These are phyloP conservation scores for Mycena filopes DNA, from an alignment of 768 basidiomycete species.

Conservation along the genomic window DNA sequence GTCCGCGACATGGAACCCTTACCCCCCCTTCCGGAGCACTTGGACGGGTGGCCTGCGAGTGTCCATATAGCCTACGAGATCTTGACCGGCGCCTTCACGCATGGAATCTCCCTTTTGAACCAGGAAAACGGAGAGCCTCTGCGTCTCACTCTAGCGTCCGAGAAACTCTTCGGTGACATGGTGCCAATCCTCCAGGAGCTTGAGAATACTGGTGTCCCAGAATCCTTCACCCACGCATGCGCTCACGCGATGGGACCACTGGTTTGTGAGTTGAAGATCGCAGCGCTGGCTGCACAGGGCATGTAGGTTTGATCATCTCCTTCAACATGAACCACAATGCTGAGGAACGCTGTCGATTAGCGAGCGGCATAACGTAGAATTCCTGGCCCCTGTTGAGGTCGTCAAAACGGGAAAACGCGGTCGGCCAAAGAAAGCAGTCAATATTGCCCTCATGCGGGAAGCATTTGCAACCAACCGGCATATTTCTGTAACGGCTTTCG, in stretches of 20 bases:
- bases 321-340: neutral
- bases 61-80: conserved; percentile 23
- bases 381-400: conserved; percentile 2
- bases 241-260: conserved; percentile 13
- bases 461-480: conserved; percentile 15
- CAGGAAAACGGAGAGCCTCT: conserved; percentile 30
- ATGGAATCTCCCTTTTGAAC: conserved; percentile 13
- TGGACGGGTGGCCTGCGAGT: conserved; percentile 23
- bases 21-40: conserved; percentile 21
- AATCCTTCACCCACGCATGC: conserved; percentile 10
- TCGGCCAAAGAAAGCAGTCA: conserved; percentile 24
- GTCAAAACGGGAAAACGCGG: conserved; percentile 14
- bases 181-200: conserved; percentile 27
- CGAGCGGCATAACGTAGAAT: conserved; percentile 1
- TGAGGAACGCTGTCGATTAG: neutral
- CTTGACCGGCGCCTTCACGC: conserved; percentile 18
- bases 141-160: conserved; percentile 31
- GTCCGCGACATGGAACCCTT: conserved; percentile 32
- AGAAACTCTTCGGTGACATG: conserved; percentile 22
- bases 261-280: conserved; percentile 16
- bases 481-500: conserved; percentile 17
- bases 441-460: conserved; percentile 23
- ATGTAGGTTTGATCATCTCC: neutral
- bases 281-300: conserved; percentile 7
- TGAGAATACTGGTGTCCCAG: neutral